Percentiles rank a stretch among this genome's conserved stretches.
phyloP scores from a whole-genome alignment of 257 asterid genomes.

The Primulina tabacum region DNA sequence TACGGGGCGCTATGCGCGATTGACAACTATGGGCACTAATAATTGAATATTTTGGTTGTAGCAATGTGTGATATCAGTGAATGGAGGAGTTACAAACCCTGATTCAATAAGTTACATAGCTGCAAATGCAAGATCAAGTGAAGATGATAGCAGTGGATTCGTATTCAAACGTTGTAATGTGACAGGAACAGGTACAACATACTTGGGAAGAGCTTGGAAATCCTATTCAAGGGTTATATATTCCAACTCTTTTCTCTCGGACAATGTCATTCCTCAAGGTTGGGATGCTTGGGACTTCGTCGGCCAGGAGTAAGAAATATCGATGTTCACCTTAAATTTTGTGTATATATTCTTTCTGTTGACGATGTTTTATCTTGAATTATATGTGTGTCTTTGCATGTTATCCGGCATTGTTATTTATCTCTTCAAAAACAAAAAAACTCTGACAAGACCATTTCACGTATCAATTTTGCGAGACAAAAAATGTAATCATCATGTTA shows the following conservation, averaged over 20 bases:
- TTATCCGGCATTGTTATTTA: too few relatives aligned
- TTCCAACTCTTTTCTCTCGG: slow-evolving; percentile 22
- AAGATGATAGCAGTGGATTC: slow-evolving; percentile 37
- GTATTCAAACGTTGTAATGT: slow-evolving; percentile 53
- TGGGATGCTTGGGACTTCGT: slow-evolving; percentile 39
- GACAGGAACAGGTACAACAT: slow-evolving; percentile 42
- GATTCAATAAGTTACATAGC: slow-evolving; percentile 33
- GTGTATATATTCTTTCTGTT: too few relatives aligned
- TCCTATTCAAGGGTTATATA: slow-evolving; percentile 23
- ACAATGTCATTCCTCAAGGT: slow-evolving; percentile 27
- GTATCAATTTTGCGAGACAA: too few relatives aligned
- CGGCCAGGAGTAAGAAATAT: slow-evolving; percentile 40
- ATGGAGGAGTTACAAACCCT: slow-evolving; percentile 1
- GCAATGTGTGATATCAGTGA: slow-evolving; percentile 35
- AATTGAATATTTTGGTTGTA: slow-evolving; percentile 4
- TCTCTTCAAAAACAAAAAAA: too few relatives aligned
- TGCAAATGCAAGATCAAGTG: slow-evolving; percentile 40
- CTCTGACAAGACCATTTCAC: too few relatives aligned
- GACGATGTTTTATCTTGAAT: too few relatives aligned
- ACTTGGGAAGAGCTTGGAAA: slow-evolving; percentile 49
- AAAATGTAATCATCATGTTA: too few relatives aligned
- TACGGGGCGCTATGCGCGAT: too few relatives aligned
- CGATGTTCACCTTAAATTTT: neutral
- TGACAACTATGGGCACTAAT: too few relatives aligned
- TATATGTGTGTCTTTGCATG: too few relatives aligned